A percentile compares a stretch with the other conserved stretches of the same genome.
Evolutionary conservation across 495 filamentous ascomycete species (phyloP).

Genomic region (Penicillium longicatenatum): DNA sequence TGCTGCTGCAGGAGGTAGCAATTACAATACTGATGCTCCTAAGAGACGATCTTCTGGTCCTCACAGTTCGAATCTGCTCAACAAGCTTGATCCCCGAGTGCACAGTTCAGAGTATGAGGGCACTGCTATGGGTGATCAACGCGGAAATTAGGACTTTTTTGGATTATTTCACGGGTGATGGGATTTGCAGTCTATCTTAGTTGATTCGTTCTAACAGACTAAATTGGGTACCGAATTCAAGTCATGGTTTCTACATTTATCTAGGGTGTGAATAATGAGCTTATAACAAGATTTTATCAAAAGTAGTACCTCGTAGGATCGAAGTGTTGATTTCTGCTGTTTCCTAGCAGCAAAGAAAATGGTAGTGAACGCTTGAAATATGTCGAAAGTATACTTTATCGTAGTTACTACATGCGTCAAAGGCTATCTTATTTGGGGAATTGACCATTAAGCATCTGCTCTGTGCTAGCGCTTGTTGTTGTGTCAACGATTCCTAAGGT

Average conservation of each 20-base stretch:
- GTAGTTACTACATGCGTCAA: too few species aligned
- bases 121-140: conserved; percentile 12
- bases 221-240: not conserved
- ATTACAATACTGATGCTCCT: conserved; percentile 24
- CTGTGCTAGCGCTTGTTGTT: too few species aligned
- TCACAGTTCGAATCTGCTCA: conserved; percentile 47
- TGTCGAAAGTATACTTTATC: too few species aligned
- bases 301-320: too few species aligned
- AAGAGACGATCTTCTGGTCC: conserved; percentile 32
- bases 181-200: not conserved
- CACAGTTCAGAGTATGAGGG: conserved; percentile 17
- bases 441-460: too few species aligned
- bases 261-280: too few species aligned
- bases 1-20: conserved; percentile 37
- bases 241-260: not conserved
- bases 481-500: too few species aligned
- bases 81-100: conserved; percentile 49
- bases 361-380: too few species aligned
- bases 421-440: too few species aligned
- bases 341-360: too few species aligned
- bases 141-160: conserved; percentile 7
- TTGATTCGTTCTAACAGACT: not conserved
- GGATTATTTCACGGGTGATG: not conserved
- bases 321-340: too few species aligned
- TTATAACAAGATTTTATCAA: too few species aligned